Percentiles rank a stretch among this genome's conserved stretches.
These are phyloP conservation scores for Musa acuminata DNA, from an alignment of 176 grass and related monocot genomes.

Conservation along the genomic window DNA sequence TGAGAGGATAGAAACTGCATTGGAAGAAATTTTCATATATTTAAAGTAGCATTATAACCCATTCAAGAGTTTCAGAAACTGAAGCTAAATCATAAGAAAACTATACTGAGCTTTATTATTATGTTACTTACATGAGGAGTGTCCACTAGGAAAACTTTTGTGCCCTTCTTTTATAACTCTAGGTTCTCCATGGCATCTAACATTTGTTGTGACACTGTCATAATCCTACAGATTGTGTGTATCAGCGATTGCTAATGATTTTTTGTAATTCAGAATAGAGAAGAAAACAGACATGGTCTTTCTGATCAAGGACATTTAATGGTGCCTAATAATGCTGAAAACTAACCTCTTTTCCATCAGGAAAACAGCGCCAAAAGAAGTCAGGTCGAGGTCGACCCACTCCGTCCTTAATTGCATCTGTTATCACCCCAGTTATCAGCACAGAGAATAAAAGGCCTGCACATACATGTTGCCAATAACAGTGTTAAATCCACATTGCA, in stretches of 20 bases:
- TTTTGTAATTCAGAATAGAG: not conserved
- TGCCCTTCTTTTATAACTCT: constrained; percentile 92
- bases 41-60: not conserved
- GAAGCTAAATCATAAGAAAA: not conserved
- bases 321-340: not conserved
- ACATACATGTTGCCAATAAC: not conserved
- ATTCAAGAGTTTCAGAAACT: not conserved
- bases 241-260: constrained; percentile 10
- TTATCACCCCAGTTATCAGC: constrained; percentile 88
- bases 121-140: constrained; percentile 53
- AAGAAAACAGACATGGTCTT: not conserved
- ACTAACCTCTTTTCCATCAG: constrained; percentile 79
- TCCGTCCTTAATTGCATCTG: constrained; percentile 93
- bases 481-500: not conserved
- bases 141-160: constrained; percentile 95
- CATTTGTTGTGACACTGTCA: constrained; percentile 67
- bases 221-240: constrained; percentile 35
- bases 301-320: not conserved
- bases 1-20: too few relatives aligned
- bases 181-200: constrained; percentile 69
- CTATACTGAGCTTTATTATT: too few relatives aligned
- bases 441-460: constrained; percentile 88
- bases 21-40: not conserved
- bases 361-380: constrained; percentile 99
- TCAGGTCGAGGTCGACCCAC: constrained; percentile 86